phyloP scores from a whole-genome alignment of 1,284 basidiomycete genomes.

The Cryptococcus floricola region DNA sequence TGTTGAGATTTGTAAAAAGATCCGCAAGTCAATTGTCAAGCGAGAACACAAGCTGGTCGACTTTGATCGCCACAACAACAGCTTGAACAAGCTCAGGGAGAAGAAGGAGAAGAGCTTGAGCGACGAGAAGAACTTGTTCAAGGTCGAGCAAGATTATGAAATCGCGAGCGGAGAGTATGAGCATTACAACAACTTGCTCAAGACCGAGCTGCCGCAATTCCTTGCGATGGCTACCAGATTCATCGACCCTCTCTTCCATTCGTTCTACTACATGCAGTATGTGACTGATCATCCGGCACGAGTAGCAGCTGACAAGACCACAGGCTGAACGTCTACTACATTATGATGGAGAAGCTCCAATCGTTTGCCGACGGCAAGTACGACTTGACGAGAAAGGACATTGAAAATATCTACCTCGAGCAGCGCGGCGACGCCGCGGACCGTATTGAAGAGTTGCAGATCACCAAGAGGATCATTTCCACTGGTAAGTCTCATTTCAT shows the following conservation, averaged over 20 bases:
- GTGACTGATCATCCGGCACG: slow-evolving; percentile 44
- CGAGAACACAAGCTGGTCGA: slow-evolving; percentile 96
- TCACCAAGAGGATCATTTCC: slow-evolving; percentile 75
- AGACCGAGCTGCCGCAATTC: slow-evolving; percentile 89
- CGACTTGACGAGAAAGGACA: slow-evolving; percentile 67
- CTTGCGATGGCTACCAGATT: slow-evolving; percentile 81
- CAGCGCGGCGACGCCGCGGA: slow-evolving; percentile 75
- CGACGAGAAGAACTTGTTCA: slow-evolving; percentile 94
- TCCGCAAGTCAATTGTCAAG: slow-evolving; percentile 92
- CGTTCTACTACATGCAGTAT: slow-evolving; percentile 99
- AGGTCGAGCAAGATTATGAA: slow-evolving; percentile 98
- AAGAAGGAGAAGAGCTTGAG: slow-evolving; percentile 94
- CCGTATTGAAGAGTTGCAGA: slow-evolving; percentile 67
- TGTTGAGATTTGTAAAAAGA: slow-evolving; percentile 76
- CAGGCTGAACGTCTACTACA: slow-evolving; percentile 88
- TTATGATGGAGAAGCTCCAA: slow-evolving; percentile 88
- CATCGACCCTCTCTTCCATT: slow-evolving; percentile 94
- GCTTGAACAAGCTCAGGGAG: slow-evolving; percentile 87
- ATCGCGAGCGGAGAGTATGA: slow-evolving; percentile 93
- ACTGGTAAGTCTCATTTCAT: slow-evolving; percentile 61
- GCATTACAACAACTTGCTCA: slow-evolving; percentile 87
- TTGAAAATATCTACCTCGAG: slow-evolving; percentile 71
- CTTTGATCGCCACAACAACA: slow-evolving; percentile 95
- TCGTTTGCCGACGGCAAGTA: slow-evolving; percentile 81
- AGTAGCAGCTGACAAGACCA: slow-evolving; percentile 9